Evolutionary conservation across 2,329 filamentous ascomycete genomes (phyloP).

Genomic region (Juglanconis sp.): DNA sequence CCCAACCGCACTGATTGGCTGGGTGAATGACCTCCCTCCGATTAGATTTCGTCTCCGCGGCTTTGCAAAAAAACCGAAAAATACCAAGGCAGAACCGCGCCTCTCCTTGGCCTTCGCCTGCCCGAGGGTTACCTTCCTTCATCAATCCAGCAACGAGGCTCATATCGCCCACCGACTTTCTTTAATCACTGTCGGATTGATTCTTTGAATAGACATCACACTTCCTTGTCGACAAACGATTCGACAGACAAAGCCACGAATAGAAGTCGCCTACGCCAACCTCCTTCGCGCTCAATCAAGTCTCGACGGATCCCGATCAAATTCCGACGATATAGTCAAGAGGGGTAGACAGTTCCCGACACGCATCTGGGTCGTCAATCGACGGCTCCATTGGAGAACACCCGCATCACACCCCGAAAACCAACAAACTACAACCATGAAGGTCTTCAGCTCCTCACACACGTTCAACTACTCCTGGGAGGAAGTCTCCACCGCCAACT

Average conservation of each 20-base stretch:
- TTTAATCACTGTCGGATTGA: background rate
- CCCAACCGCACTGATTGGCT: constrained; percentile 6
- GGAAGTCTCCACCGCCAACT: constrained; percentile 95
- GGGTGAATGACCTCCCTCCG: constrained; percentile 21
- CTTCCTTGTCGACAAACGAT: background rate
- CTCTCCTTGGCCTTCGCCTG: constrained; percentile 2
- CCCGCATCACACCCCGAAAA: background rate
- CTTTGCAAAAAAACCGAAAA: constrained; percentile 1
- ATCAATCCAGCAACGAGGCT: background rate
- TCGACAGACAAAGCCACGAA: background rate
- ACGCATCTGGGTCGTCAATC: background rate
- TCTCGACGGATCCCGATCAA: background rate
- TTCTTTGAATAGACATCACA: background rate
- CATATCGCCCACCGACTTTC: constrained; percentile 8
- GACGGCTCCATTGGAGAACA: background rate
- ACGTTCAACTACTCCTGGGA: constrained; percentile 99
- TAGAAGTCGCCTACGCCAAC: too few species aligned
- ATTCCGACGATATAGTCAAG: background rate
- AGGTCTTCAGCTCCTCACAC: constrained; percentile 82
- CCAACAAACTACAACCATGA: constrained; percentile 7
- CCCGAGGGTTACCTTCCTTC: background rate
- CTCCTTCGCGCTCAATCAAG: too few species aligned
- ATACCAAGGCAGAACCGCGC: constrained; percentile 10
- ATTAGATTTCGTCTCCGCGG: constrained; percentile 24
- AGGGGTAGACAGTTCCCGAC: too few species aligned